A percentile compares a stretch with the other conserved stretches of the same genome.
These are phyloP conservation scores for Schwanniomyces etchellsii DNA, from an alignment of 1,139 yeast species.

Conservation along the genomic window DNA sequence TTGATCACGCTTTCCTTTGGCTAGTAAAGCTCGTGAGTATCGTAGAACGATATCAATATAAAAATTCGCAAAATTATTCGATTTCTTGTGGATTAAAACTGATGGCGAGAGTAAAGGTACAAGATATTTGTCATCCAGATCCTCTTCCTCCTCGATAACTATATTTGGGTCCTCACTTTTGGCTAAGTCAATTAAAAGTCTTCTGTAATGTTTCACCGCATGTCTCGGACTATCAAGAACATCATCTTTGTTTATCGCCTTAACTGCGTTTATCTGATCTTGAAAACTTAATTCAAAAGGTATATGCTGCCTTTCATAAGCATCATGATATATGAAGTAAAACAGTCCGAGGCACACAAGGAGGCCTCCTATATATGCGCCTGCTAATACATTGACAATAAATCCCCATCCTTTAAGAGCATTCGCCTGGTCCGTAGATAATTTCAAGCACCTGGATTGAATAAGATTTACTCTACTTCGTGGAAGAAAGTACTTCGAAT, in stretches of 20 bases:
- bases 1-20: constrained; percentile 34
- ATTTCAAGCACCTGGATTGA: constrained; percentile 7
- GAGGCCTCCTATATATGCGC: constrained; percentile 41
- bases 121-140: constrained; percentile 18
- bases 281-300: constrained; percentile 33
- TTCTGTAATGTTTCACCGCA: constrained; percentile 41
- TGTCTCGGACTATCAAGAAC: constrained; percentile 37
- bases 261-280: constrained; percentile 35
- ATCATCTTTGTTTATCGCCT: constrained; percentile 43
- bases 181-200: constrained; percentile 34
- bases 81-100: constrained; percentile 25
- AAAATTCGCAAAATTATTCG: constrained; percentile 34
- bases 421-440: constrained; percentile 14
- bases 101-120: constrained; percentile 32
- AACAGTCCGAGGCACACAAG: constrained; percentile 35
- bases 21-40: constrained; percentile 37
- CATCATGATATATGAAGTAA: constrained; percentile 37
- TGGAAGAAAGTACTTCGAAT: neutral
- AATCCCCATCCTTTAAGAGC: constrained; percentile 29
- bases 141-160: constrained; percentile 21
- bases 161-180: constrained; percentile 20
- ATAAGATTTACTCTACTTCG: neutral
- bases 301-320: constrained; percentile 33
- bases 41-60: constrained; percentile 41
- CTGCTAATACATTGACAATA: constrained; percentile 32